Evolutionary conservation across 139 green algal species (phyloP), one percentile per base, ranked within the genome.

Genomic region (Chlorella sp.): DNA sequence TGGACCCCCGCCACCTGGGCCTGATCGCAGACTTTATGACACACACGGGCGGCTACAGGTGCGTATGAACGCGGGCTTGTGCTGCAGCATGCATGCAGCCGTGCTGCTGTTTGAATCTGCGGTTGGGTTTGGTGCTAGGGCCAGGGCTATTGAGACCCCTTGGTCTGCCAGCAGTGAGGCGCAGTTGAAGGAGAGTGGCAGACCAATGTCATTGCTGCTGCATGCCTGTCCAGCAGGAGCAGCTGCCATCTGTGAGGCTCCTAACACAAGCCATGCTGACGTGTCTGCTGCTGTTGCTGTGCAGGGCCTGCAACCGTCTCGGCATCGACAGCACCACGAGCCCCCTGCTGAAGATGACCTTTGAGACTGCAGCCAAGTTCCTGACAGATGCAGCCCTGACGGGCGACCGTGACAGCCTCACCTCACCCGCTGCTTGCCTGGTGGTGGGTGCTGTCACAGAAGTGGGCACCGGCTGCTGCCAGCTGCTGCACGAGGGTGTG

Each of bases 21-120:
- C 85, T 99, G 17, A 95, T 99, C 34, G 91, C 90, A 0, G 95
- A 99, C 84, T 97, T 93, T 87, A 99, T 99, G 95, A 98, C 92
- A 6, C 86, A 95, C n/a, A n/a, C n/a, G n/a, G n/a, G n/a, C n/a
- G n/a, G n/a, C n/a, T n/a, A n/a, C n/a, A n/a, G n/a, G n/a, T n/a
- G n/a, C n/a, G n/a, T n/a, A n/a, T n/a, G n/a, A n/a, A n/a, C n/a
- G n/a, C n/a, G n/a, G n/a, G n/a, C n/a, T n/a, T n/a, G n/a, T n/a
- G n/a, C n/a, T n/a, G n/a, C n/a, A n/a, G n/a, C n/a, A n/a, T n/a
- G n/a, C n/a, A n/a, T n/a, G n/a, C n/a, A n/a, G n/a, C n/a, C n/a
- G n/a, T n/a, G n/a, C n/a, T n/a, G n/a, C n/a, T n/a, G n/a, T n/a
- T n/a, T n/a, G n/a, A n/a, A n/a, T n/a, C n/a, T n/a, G n/a, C n/a